A percentile compares a stretch with the other conserved stretches of the same genome.
Evolutionary conservation across 2,329 filamentous ascomycete genomes (phyloP).

Genomic region (Trichoderma sp.): DNA sequence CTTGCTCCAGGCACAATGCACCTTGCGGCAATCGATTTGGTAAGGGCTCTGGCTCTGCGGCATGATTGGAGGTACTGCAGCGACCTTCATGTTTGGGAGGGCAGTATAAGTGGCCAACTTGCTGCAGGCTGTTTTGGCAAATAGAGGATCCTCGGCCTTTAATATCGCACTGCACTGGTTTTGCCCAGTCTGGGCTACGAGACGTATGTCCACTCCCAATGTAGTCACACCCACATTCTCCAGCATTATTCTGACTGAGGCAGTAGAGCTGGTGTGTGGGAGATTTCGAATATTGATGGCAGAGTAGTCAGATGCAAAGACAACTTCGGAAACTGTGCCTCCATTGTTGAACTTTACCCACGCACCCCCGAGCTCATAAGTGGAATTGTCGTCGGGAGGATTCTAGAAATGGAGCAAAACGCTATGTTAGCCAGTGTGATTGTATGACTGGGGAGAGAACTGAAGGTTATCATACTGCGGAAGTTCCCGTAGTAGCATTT

Average conservation of each 20-base stretch:
- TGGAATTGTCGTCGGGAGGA: not conserved
- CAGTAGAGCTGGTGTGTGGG: slow-evolving; percentile 22
- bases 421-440: not conserved
- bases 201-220: not conserved
- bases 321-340: slow-evolving; percentile 28
- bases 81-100: not conserved
- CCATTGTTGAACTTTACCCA: slow-evolving; percentile 34
- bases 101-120: not conserved
- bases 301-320: slow-evolving; percentile 37
- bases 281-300: slow-evolving; percentile 34
- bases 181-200: not conserved
- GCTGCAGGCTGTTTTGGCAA: not conserved
- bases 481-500: not conserved
- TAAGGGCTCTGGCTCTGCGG: slow-evolving; percentile 27
- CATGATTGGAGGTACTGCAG: slow-evolving; percentile 20
- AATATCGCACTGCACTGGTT: not conserved
- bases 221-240: not conserved
- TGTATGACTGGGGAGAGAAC: too few relatives aligned
- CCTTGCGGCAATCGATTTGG: slow-evolving; percentile 34
- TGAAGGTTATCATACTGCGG: not conserved
- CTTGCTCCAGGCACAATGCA: slow-evolving; percentile 38
- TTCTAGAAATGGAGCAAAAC: not conserved
- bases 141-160: not conserved
- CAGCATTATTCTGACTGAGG: not conserved
- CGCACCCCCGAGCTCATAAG: slow-evolving; percentile 25